Conservation (phyloP, 305 asterid species). For the Fraxinus albicans region DNA sequence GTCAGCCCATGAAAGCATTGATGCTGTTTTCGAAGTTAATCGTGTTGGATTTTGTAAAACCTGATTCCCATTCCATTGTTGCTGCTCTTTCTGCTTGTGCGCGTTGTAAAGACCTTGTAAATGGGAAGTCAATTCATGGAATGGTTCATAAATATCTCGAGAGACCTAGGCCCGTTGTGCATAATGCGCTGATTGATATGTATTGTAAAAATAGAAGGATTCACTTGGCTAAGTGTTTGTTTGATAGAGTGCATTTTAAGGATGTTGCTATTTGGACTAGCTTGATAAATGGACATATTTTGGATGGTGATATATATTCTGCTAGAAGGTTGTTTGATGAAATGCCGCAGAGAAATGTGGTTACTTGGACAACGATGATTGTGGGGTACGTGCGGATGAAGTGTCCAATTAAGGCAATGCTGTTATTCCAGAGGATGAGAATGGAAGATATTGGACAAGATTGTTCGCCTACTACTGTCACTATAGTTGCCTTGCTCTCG, state of each 20-base stretch:
- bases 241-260: conserved; percentile 35
- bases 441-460: conserved; percentile 38
- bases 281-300: conserved; percentile 57
- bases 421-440: conserved; percentile 54
- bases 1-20: conserved; percentile 50
- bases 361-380: conserved; percentile 85
- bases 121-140: conserved; percentile 56
- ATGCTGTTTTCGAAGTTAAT: conserved; percentile 38
- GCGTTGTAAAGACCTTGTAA: conserved; percentile 40
- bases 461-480: conserved; percentile 52
- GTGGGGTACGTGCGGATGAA: conserved; percentile 67
- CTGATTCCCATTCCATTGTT: conserved; percentile 59
- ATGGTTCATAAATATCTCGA: conserved; percentile 52
- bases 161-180: conserved; percentile 46
- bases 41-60: conserved; percentile 36
- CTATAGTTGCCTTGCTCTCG: conserved; percentile 69
- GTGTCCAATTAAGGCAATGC: conserved; percentile 53
- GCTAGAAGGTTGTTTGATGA: conserved; percentile 56
- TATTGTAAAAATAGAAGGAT: conserved; percentile 49
- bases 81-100: conserved; percentile 72
- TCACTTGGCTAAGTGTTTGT: conserved; percentile 47
- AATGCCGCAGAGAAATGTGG: conserved; percentile 62
- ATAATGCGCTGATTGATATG: conserved; percentile 72
- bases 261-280: conserved; percentile 80
- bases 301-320: conserved; percentile 46